These are phyloP conservation scores for Corrigiola litoralis DNA, from an alignment of 179 eudicot species.

Conservation along the genomic window DNA sequence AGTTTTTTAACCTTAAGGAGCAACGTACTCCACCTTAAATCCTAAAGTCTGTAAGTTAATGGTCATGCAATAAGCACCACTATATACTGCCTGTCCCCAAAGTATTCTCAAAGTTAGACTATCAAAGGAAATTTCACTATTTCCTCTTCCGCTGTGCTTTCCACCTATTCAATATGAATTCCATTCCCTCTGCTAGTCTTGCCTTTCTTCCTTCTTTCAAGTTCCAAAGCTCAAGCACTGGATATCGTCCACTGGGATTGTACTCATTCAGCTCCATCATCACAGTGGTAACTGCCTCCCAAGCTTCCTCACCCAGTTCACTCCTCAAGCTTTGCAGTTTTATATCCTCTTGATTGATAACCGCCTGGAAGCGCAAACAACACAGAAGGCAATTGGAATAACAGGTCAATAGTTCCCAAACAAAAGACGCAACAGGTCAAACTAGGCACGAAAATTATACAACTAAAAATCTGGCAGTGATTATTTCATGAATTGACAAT, in stretches of 20 bases:
- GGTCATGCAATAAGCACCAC: not conserved
- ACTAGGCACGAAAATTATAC: not conserved
- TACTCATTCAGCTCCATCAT: constrained; percentile 37
- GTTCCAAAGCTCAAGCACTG: constrained; percentile 39
- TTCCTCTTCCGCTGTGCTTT: constrained; percentile 11
- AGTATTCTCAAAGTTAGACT: not conserved
- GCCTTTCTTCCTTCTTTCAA: constrained; percentile 26
- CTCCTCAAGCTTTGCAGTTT: constrained; percentile 26
- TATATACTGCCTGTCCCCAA: not conserved
- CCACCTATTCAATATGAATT: constrained; percentile 26
- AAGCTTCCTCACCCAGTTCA: constrained; percentile 34
- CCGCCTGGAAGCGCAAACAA: constrained; percentile 22
- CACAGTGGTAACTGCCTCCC: constrained; percentile 17
- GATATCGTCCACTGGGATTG: constrained; percentile 37
- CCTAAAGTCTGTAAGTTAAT: not conserved
- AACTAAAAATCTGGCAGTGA: not conserved
- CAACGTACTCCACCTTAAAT: not conserved
- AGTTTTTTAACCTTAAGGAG: not conserved
- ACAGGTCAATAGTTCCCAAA: not conserved
- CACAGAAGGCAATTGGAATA: not conserved
- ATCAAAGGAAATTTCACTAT: not conserved
- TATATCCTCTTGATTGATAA: constrained; percentile 38
- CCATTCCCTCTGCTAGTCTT: constrained; percentile 26
- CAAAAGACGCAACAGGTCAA: not conserved
- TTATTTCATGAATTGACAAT: not conserved